Evolutionary conservation across 257 asterid species (phyloP), one percentile per base, ranked within the genome.

Genomic region (Haberlea rhodopensis): DNA sequence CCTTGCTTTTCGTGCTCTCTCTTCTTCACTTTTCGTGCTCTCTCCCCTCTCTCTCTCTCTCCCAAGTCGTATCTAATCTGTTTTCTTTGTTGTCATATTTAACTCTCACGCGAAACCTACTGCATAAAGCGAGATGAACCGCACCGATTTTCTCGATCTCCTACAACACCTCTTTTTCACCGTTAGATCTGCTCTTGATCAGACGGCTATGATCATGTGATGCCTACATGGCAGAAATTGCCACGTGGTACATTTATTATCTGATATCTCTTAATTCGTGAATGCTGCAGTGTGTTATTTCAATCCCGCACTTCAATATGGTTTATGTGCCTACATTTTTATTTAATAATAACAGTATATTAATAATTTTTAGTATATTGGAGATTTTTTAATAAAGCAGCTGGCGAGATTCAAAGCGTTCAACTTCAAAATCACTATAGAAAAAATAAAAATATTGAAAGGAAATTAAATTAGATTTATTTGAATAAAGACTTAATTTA

Each of bases 171-270:
- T 21, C 25, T 19, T 60, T 32, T 15, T 1, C 19, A 3, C 83
- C 88, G 76, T 80, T n/a, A 1, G 83, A 80, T 84, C 65, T 2
- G 37, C 46, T 53, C 57, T 15, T 60, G 55, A 80, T 82, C 86
- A 3, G 43, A 85, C 32, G 80, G 78, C 8, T 62, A 10, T 2
- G 70, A 79, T 67, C 9, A 57, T 28, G 70, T 68, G 62, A 51
- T 78, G 88, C 86, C 76, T 67, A 78, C 88, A 60, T 84, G 91
- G 86, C 91, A 72, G 77, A 76, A 56, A 58, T 28, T 68, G 85
- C 81, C 87, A 76, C 79, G 79, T 79, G 70, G 75, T 73, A 74
- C 67, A 69, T 73, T 68, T 68, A 68, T 34, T 65, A 31, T 67
- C 60, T n/a, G 46, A 51, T 71, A n/a, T n/a, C n/a, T n/a, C n/a